These are phyloP conservation scores for Rhododendron ferrugineum DNA, from an alignment of 148 eudicot genomes.

Conservation along the genomic window DNA sequence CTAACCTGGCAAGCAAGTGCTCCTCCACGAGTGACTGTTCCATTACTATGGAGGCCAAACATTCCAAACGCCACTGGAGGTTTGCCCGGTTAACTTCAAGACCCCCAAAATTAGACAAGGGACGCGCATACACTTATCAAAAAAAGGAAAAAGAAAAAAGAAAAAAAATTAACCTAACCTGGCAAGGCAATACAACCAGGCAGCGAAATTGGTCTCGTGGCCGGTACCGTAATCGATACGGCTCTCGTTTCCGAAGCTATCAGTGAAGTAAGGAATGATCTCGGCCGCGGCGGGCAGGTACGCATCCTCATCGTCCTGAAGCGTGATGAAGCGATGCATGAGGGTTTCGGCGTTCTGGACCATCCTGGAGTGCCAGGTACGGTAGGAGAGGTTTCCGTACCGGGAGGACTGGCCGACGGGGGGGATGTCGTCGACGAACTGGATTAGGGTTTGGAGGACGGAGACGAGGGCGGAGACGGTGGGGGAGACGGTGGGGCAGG, in stretches of 20 bases:
- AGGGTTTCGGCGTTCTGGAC: conserved; percentile 30
- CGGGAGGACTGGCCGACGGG: conserved; percentile 49
- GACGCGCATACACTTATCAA: no score
- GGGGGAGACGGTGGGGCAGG: conserved; percentile 37
- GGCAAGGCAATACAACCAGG: conserved; percentile 66
- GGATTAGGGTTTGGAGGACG: conserved; percentile 31
- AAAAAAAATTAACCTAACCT: no score
- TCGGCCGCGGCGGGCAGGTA: conserved; percentile 35
- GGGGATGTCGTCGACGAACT: conserved; percentile 55
- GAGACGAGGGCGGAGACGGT: conserved; percentile 23
- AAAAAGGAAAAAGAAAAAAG: no score
- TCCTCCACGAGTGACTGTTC: no score
- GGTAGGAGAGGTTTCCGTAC: conserved; percentile 61
- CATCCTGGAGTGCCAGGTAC: conserved; percentile 61
- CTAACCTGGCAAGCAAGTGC: no score
- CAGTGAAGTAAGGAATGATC: conserved; percentile 61
- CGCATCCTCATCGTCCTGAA: conserved; percentile 14
- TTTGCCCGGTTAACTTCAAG: no score
- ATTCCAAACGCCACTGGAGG: no score
- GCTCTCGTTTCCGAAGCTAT: conserved; percentile 70
- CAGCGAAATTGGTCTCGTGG: conserved; percentile 86
- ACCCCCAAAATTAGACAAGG: no score
- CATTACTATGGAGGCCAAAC: no score
- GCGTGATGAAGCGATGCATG: conserved; percentile 34
- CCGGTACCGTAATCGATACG: conserved; percentile 93